Evolutionary conservation across 2,329 filamentous ascomycete species (phyloP), one percentile per base, ranked within the genome.

Genomic region (Aspergillus sp.): DNA sequence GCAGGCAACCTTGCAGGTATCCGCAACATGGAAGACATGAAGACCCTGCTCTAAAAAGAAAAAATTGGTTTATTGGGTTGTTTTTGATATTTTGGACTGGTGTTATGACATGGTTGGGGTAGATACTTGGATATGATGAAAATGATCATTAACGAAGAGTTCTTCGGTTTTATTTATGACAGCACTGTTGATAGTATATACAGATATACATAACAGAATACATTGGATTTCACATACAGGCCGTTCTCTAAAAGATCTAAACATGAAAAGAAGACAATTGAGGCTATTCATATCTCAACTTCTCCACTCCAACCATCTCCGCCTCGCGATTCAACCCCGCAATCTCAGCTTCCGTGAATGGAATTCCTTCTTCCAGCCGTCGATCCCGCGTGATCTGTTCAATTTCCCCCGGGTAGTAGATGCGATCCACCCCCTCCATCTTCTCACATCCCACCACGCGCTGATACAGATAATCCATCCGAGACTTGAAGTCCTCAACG

Each of bases 401-500:
- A 42, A 79, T 73, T 54, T 81, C 78, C 3, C 77, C 77, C 1
- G 77, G 77, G 48, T 77, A 79, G 51, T 75, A 80, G 19, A 82
- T 77, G 27, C 72, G 64, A 6, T 79, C 75, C 3, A 80, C 70
- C 0, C 73, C 78, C 11, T 61, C 65, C 69, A 75, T 75, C 57
- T 69, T 78, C 31, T 81, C 74, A 2, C 66, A 72, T 3, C 65
- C 69, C 12, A 76, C 67, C 2, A 81, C 77, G n/a, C 74, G 62
- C 49, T 72, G 65, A 52, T 81, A 79, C 26, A 82, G 60, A 61
- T 78, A 76, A 43, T 80, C 75, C 76, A 82, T 81, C 13, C 75
- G 59, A 19, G 57, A 73, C 28, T 79, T 78, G 58, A 90, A 90
- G 34, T 88, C 83, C 1, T 85, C 81, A 46, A 85, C 50, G 41